phyloP scores from a whole-genome alignment of 2,329 filamentous ascomycete genomes.

The Coniochaeta sp. region DNA sequence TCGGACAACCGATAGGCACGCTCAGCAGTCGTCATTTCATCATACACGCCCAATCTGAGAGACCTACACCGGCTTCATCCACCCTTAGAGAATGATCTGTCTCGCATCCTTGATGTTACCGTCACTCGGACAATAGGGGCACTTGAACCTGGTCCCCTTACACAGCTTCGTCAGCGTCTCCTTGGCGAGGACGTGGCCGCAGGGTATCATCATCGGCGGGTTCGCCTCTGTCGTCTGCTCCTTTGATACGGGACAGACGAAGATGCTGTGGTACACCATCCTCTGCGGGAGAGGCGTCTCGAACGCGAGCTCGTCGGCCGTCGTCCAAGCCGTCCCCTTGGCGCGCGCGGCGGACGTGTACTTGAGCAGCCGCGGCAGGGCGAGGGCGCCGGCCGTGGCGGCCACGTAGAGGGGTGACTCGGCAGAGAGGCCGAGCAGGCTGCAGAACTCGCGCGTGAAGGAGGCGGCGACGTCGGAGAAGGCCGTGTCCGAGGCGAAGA shows the following conservation, averaged over 20 bases:
- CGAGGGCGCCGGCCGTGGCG: conserved; percentile 85
- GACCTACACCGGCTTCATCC: background rate
- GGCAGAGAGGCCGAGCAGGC: conserved; percentile 78
- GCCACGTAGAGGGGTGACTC: conserved; percentile 91
- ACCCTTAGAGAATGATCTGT: conserved; percentile 56
- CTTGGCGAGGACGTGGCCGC: conserved; percentile 85
- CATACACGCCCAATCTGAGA: background rate
- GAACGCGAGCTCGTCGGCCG: conserved; percentile 81
- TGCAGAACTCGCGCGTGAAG: conserved; percentile 93
- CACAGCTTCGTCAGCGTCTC: conserved; percentile 75
- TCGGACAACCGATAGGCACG: background rate
- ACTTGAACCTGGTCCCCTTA: conserved; percentile 81
- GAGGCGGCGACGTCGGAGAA: conserved; percentile 81
- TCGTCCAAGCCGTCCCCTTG: conserved; percentile 92
- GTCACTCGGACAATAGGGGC: conserved; percentile 89
- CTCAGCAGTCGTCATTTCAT: background rate
- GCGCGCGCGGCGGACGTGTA: conserved; percentile 80
- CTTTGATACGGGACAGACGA: conserved; percentile 95
- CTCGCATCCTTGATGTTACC: conserved; percentile 69
- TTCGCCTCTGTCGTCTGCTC: conserved; percentile 91
- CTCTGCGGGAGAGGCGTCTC: conserved; percentile 53
- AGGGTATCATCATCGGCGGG: conserved; percentile 94
- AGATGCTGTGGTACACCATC: conserved; percentile 86
- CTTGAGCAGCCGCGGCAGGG: conserved; percentile 82
- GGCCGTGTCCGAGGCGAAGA: conserved; percentile 56